Percentiles rank a stretch among this genome's conserved stretches.
These are phyloP conservation scores for Populus nigra DNA, from an alignment of 345 rosid genomes.

Conservation along the genomic window DNA sequence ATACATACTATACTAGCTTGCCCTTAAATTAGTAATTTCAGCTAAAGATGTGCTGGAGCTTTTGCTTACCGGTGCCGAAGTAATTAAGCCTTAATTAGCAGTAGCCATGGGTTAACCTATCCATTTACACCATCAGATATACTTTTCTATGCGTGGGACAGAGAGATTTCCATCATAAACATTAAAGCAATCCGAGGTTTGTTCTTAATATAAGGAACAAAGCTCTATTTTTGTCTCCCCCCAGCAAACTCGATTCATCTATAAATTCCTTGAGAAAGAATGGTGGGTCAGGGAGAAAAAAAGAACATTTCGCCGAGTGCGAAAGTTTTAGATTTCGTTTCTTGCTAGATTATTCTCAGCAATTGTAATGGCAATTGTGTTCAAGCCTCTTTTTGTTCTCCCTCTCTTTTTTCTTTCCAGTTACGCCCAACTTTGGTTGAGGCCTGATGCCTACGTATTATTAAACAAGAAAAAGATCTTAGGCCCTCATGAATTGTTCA, in stretches of 20 bases:
- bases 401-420: slow-evolving; percentile 23
- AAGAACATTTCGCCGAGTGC: neutral
- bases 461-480: slow-evolving; percentile 1
- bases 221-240: slow-evolving; percentile 2
- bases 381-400: slow-evolving; percentile 3
- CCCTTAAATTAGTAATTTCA: neutral
- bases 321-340: neutral
- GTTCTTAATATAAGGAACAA: slow-evolving; percentile 10
- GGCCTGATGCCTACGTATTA: neutral
- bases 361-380: slow-evolving; percentile 1
- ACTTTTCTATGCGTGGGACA: neutral
- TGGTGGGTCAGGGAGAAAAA: neutral
- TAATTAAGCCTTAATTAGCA: neutral
- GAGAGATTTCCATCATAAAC: neutral
- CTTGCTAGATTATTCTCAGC: neutral
- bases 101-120: neutral
- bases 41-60: neutral
- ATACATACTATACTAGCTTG: neutral
- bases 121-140: neutral
- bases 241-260: neutral
- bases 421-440: neutral
- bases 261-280: neutral
- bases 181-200: neutral
- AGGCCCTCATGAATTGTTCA: slow-evolving; percentile 30
- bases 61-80: neutral